A percentile compares a stretch with the other conserved stretches of the same genome.
Evolutionary conservation across 345 rosid species (phyloP).

Genomic region (Leavenworthia alabamica): DNA sequence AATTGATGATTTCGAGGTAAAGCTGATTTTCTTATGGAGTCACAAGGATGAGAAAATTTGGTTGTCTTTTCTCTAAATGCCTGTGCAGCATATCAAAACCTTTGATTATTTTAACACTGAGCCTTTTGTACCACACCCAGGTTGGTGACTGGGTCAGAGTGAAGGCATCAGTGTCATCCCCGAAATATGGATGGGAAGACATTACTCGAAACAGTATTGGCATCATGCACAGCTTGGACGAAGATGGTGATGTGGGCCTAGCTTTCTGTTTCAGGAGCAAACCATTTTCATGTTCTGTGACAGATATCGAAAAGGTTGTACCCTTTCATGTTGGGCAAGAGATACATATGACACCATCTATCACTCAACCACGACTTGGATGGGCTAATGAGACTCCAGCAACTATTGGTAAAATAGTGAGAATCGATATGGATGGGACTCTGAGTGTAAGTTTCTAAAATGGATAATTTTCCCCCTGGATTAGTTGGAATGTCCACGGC

Average conservation of each 20-base stretch:
- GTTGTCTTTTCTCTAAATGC: slow-evolving; percentile 2
- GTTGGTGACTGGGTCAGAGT: slow-evolving; percentile 98
- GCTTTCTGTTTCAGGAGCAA: slow-evolving; percentile 94
- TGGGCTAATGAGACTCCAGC: slow-evolving; percentile 98
- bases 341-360: slow-evolving; percentile 69
- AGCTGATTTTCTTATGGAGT: slow-evolving; percentile 13
- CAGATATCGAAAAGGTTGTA: slow-evolving; percentile 84
- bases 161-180: slow-evolving; percentile 91
- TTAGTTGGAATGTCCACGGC: neutral
- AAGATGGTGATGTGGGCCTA: slow-evolving; percentile 87
- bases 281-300: slow-evolving; percentile 83
- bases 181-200: slow-evolving; percentile 98
- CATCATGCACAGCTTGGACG: slow-evolving; percentile 86
- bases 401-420: slow-evolving; percentile 73
- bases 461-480: neutral
- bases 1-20: slow-evolving; percentile 92
- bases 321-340: slow-evolving; percentile 89
- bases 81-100: neutral
- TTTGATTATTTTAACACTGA: slow-evolving; percentile 14
- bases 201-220: slow-evolving; percentile 74
- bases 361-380: slow-evolving; percentile 87
- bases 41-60: slow-evolving; percentile 5
- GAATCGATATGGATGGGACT: slow-evolving; percentile 96
- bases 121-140: slow-evolving; percentile 35
- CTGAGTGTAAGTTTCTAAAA: slow-evolving; percentile 62